Evolutionary conservation across 2,329 filamentous ascomycete genomes (phyloP).

Genomic region (Ophiostoma sp.): DNA sequence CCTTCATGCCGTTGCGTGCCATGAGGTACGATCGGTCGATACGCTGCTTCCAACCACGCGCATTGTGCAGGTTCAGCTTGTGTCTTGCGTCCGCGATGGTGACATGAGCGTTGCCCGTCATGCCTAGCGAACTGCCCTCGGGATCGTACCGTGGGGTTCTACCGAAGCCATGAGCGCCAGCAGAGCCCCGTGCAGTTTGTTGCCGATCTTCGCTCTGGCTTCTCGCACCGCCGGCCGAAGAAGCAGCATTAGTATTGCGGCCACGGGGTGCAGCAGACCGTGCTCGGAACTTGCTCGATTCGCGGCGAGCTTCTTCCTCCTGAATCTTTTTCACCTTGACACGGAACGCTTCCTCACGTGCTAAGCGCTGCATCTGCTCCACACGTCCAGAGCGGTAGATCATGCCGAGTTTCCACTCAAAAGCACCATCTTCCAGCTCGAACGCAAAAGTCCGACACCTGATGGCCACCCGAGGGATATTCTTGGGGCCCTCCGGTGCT

Average conservation of each 20-base stretch:
- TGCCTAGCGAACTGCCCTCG: slow-evolving; percentile 65
- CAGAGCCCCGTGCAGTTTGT: slow-evolving; percentile 37
- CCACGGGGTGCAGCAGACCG: slow-evolving; percentile 53
- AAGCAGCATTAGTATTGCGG: background rate
- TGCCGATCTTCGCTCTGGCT: slow-evolving; percentile 54
- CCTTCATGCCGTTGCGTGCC: slow-evolving; percentile 72
- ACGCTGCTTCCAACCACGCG: slow-evolving; percentile 86
- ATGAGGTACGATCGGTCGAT: slow-evolving; percentile 75
- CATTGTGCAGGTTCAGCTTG: slow-evolving; percentile 75
- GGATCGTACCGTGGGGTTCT: slow-evolving; percentile 72
- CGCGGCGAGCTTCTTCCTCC: slow-evolving; percentile 64
- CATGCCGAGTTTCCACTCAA: slow-evolving; percentile 94
- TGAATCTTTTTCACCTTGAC: slow-evolving; percentile 83
- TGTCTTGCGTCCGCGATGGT: slow-evolving; percentile 74
- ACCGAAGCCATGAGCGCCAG: slow-evolving; percentile 32
- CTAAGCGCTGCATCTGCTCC: slow-evolving; percentile 86
- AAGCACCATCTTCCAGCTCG: slow-evolving; percentile 91
- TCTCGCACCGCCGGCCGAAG: background rate
- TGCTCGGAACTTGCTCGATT: slow-evolving; percentile 54
- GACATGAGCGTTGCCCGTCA: slow-evolving; percentile 72
- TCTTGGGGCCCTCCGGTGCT: slow-evolving; percentile 79
- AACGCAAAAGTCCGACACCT: slow-evolving; percentile 81
- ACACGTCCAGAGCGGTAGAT: slow-evolving; percentile 88
- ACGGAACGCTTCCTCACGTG: slow-evolving; percentile 84
- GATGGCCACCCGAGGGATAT: slow-evolving; percentile 81